Evolutionary conservation across 768 basidiomycete genomes (phyloP).

Genomic region (Russula sp.): DNA sequence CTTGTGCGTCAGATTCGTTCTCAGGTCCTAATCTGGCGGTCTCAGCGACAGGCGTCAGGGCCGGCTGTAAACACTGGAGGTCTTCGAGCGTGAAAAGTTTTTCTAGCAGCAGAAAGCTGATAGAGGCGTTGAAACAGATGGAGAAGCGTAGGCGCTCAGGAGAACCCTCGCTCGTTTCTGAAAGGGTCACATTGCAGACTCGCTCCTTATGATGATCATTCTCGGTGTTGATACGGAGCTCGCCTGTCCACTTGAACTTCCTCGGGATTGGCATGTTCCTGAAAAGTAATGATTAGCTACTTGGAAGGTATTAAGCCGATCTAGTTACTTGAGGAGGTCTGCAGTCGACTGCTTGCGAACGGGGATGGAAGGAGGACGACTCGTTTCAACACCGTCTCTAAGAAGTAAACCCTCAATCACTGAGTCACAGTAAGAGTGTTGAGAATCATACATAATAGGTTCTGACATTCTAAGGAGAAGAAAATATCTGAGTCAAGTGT

Average conservation of each 20-base stretch:
- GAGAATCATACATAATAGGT: conserved; percentile 12
- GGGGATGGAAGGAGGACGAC: neutral
- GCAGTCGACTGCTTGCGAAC: conserved; percentile 26
- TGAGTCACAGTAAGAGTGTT: neutral
- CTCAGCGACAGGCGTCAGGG: conserved; percentile 48
- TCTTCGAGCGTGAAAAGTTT: conserved; percentile 47
- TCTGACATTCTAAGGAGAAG: conserved; percentile 1
- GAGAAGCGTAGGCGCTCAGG: conserved; percentile 44
- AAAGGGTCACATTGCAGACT: conserved; percentile 45
- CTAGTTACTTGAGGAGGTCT: conserved; percentile 24
- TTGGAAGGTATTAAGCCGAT: neutral
- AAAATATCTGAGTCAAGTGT: neutral
- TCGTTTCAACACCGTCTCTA: neutral
- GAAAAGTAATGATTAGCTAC: conserved; percentile 10
- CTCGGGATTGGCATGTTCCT: conserved; percentile 42
- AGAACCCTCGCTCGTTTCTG: conserved; percentile 39
- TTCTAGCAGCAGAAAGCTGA: conserved; percentile 39
- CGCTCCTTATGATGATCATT: conserved; percentile 35
- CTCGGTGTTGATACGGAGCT: conserved; percentile 40
- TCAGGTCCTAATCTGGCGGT: conserved; percentile 44
- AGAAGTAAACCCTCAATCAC: neutral
- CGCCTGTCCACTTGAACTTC: conserved; percentile 62
- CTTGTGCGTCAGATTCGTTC: conserved; percentile 35
- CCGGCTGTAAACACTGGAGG: conserved; percentile 41
- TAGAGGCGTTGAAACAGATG: conserved; percentile 36